phyloP scores from a whole-genome alignment of 495 filamentous ascomycete species.

The Cercophora samala region DNA sequence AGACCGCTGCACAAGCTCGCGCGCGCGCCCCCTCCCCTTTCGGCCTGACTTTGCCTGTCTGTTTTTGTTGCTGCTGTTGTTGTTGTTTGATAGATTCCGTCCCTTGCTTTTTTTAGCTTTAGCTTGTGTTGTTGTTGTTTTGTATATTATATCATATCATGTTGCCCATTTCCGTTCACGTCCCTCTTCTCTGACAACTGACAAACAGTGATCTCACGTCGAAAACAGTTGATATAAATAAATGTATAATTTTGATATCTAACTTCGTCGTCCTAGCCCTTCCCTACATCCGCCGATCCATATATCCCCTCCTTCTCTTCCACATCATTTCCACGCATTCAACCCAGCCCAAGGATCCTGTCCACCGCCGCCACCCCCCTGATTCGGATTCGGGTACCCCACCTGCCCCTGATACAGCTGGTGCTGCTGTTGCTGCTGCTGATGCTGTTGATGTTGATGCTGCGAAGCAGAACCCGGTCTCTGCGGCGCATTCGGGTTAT shows the following conservation, averaged over 20 bases:
- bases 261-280: background rate
- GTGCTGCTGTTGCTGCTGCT: constrained; percentile 22
- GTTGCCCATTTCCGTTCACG: too few species aligned
- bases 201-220: too few species aligned
- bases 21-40: background rate
- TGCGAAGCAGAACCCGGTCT: constrained; percentile 26
- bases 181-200: too few species aligned
- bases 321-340: constrained; percentile 73
- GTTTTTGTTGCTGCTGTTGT: background rate
- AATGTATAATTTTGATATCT: background rate
- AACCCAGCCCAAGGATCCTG: constrained; percentile 81
- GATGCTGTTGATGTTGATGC: constrained; percentile 32
- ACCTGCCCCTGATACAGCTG: constrained; percentile 14
- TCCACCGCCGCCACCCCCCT: background rate
- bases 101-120: background rate
- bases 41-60: background rate
- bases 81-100: background rate
- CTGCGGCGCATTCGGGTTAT: constrained; percentile 24
- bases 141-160: background rate
- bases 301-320: background rate
- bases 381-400: background rate
- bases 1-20: background rate
- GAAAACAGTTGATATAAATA: background rate
- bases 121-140: background rate
- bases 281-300: background rate